Percentiles rank a stretch among this genome's conserved stretches.
These are phyloP conservation scores for Botrytis byssoidea DNA, from an alignment of 2,329 filamentous ascomycete genomes.

Conservation along the genomic window DNA sequence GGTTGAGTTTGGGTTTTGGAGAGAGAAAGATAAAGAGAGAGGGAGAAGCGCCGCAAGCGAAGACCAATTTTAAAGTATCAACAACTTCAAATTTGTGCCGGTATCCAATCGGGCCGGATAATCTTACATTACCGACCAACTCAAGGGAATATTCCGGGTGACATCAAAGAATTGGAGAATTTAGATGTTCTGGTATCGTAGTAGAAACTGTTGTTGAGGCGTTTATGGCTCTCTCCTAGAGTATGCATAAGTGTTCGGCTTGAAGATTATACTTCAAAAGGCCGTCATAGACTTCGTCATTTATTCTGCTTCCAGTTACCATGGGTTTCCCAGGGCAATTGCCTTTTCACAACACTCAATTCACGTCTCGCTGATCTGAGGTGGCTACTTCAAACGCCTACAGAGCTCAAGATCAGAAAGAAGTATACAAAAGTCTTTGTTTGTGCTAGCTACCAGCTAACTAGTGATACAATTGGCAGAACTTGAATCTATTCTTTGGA, in stretches of 20 bases:
- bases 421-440: too few relatives aligned
- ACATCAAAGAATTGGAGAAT: not conserved
- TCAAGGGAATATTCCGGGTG: not conserved
- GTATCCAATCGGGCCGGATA: not conserved
- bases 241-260: not conserved
- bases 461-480: not conserved
- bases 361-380: not conserved
- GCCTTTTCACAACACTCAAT: not conserved
- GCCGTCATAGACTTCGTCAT: not conserved
- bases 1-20: not conserved
- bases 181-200: not conserved
- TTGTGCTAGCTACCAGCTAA: not conserved
- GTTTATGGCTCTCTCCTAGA: not conserved
- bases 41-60: not conserved
- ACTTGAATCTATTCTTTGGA: not conserved
- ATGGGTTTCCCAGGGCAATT: not conserved
- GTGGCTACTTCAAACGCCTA: accelerated
- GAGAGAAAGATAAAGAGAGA: not conserved
- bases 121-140: not conserved
- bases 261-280: not conserved
- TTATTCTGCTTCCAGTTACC: not conserved
- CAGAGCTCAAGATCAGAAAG: not conserved
- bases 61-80: not conserved
- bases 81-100: not conserved
- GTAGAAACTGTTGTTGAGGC: not conserved